Base-by-base conservation (phyloP, 1,284 basidiomycete species). In the Cutaneotrichosporon cyanovorans region DNA sequence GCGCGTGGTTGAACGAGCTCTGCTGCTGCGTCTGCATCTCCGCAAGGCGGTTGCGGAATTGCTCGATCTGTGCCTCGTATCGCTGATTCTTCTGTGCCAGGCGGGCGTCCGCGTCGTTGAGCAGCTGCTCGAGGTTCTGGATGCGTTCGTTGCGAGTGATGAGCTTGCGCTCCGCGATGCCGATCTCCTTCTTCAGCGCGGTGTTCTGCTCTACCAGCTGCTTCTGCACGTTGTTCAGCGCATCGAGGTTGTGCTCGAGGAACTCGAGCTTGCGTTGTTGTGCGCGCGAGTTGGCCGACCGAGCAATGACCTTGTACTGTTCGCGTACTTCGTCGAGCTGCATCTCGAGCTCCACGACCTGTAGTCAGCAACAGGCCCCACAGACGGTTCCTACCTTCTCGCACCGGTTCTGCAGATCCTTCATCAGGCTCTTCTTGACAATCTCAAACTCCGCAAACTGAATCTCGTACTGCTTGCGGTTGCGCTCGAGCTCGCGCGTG, bases 231-330 rank as follows among this genome's bases (percentile, higher is more conserved):
- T 88, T 75, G 36, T 89, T 93, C 58, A 98, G 76, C 64, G 96
- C 90, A 68, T 98, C 93, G 45, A 99, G 76, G 68, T 98, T 98
- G 55, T 93, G 85, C 68, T 97, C 93, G 49, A 99, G 74, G 79
- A 97, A 93, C 23, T 89, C 88, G 87, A 98, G 95, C 80, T 97
- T 97, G 80, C 93, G 92, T 75, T 96, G 91, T 66, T 98, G 95
- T 4, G 92, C 87, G 71, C 95, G 91, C 71, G 87, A 89, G 71
- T 97, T 96, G 75, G 91, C 93, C 66, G 92, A 93, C 54, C 91
- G 84, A 58, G 97, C 89, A 45, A 99, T 89, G 62, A 95, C 93
- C 76, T 92, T 93, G 75, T 98, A 99, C 69, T 98, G 92, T 73
- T 99, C 95, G 70, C 90, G 89, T 71, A 95, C 89, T 69, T 98